Evolutionary conservation across 2,329 filamentous ascomycete species (phyloP).

Genomic region (Intubia oerlemansii): DNA sequence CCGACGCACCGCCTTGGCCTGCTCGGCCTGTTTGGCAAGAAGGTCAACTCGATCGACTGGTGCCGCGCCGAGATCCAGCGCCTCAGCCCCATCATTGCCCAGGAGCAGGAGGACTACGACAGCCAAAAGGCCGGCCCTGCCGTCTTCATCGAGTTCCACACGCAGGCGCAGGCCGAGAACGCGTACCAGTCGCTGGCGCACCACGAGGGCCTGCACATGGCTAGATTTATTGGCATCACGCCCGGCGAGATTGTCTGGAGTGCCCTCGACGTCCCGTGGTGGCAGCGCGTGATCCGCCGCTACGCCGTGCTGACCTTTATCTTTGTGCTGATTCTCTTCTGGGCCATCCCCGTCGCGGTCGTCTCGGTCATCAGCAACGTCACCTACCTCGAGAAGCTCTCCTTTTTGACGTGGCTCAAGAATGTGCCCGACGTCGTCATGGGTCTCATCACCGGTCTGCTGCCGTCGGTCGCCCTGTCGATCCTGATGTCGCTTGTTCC

Average conservation of each 20-base stretch:
- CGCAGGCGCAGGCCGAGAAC: slow-evolving; percentile 63
- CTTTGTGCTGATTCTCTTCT: slow-evolving; percentile 65
- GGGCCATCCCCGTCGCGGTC: slow-evolving; percentile 52
- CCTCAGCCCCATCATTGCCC: slow-evolving; percentile 49
- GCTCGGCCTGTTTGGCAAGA: slow-evolving; percentile 53
- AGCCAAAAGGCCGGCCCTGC: slow-evolving; percentile 44
- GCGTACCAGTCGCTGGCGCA: slow-evolving; percentile 77
- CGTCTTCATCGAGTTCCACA: slow-evolving; percentile 79
- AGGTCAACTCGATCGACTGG: slow-evolving; percentile 91
- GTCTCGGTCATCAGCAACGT: slow-evolving; percentile 81
- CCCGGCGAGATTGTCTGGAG: slow-evolving; percentile 77
- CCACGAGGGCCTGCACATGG: slow-evolving; percentile 72
- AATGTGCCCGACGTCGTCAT: slow-evolving; percentile 47
- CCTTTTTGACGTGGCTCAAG: slow-evolving; percentile 51
- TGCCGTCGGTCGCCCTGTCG: slow-evolving; percentile 60
- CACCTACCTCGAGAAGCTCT: slow-evolving; percentile 39
- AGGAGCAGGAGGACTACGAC: slow-evolving; percentile 44
- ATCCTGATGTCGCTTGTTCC: slow-evolving; percentile 76
- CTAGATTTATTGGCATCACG: slow-evolving; percentile 61
- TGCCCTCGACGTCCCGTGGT: slow-evolving; percentile 68
- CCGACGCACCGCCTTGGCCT: slow-evolving; percentile 54
- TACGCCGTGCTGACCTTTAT: slow-evolving; percentile 53
- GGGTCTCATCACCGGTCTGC: slow-evolving; percentile 65
- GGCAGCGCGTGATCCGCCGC: slow-evolving; percentile 58
- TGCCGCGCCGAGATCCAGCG: slow-evolving; percentile 57